phyloP scores from a whole-genome alignment of 176 grass and related monocot species.

The Rhynchospora pubera region DNA sequence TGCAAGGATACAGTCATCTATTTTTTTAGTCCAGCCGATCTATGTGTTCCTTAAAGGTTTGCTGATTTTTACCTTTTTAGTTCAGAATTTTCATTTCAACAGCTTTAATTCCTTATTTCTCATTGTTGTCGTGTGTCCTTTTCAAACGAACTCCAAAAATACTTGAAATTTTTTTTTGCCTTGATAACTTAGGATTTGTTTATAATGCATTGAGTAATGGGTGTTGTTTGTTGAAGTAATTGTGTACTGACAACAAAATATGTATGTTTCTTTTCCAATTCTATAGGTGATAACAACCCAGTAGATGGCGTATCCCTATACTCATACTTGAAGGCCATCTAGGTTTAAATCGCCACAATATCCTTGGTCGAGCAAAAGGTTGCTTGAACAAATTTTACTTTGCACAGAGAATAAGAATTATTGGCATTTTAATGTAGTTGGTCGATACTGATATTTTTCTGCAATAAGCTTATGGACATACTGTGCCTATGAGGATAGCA shows the following conservation, averaged over 20 bases:
- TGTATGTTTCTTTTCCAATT: background rate
- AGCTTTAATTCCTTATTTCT: background rate
- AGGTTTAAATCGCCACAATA: conserved; percentile 20
- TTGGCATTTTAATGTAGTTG: background rate
- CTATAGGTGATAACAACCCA: conserved; percentile 19
- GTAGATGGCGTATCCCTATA: conserved; percentile 18
- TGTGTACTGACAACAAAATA: background rate
- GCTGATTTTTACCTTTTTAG: no score
- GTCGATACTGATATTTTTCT: background rate
- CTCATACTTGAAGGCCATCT: background rate
- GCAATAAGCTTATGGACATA: background rate
- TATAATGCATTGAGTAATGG: background rate
- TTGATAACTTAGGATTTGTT: background rate
- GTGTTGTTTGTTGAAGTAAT: background rate
- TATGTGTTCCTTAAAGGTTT: no score
- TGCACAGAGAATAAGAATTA: background rate
- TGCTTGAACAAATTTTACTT: background rate
- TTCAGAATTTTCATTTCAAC: no score
- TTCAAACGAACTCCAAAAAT: background rate
- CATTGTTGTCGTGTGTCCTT: background rate
- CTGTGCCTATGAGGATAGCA: no score
- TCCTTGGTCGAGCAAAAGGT: conserved; percentile 26
- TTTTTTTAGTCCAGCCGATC: no score
- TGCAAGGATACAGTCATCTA: no score
- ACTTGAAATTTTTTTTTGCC: background rate